Percentiles rank a stretch among this genome's conserved stretches.
Evolutionary conservation across 805 yeast species (phyloP).

Genomic region (Ogataea corticis): DNA sequence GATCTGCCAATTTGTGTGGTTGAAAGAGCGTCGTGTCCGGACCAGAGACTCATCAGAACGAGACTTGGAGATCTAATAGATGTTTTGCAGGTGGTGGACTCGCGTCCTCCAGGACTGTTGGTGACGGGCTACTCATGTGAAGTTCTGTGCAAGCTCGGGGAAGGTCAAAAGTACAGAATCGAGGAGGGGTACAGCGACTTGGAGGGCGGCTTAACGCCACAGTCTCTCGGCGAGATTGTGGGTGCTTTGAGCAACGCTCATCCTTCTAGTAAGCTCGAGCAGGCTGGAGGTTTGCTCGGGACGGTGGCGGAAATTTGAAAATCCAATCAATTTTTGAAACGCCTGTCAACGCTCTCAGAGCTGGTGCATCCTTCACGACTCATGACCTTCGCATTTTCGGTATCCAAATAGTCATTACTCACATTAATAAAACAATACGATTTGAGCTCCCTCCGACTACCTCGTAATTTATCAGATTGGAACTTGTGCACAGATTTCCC

Average conservation of each 20-base stretch:
- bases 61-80: conserved; percentile 63
- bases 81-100: conserved; percentile 75
- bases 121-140: conserved; percentile 78
- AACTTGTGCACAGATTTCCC: no score
- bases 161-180: conserved; percentile 23
- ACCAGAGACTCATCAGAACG: conserved; percentile 83
- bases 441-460: no score
- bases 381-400: no score
- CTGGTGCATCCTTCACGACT: no score
- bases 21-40: conserved; percentile 92
- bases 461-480: no score
- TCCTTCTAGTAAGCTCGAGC: background rate
- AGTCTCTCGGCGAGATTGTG: conserved; percentile 4
- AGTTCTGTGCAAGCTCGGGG: conserved; percentile 24
- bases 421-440: no score
- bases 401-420: no score
- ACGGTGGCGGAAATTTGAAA: no score
- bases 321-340: no score
- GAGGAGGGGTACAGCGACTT: conserved; percentile 27
- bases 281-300: no score
- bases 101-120: conserved; percentile 90
- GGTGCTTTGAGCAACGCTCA: conserved; percentile 2
- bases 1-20: conserved; percentile 79
- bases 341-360: no score
- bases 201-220: background rate